phyloP scores from a whole-genome alignment of 345 rosid species.

The Streptanthus diversifolius region DNA sequence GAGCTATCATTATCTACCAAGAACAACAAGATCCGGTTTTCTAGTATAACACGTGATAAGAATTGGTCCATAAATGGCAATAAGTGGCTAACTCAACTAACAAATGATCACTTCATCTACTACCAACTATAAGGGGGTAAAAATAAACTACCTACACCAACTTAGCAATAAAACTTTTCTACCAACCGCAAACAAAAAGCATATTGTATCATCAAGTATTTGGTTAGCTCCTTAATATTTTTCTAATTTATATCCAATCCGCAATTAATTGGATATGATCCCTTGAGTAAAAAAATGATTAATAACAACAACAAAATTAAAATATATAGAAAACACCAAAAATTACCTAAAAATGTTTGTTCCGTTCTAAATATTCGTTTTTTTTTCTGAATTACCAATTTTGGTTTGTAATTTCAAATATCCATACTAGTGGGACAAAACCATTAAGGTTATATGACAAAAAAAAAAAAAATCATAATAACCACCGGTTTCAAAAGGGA shows the following conservation, averaged over 20 bases:
- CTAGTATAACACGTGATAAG: constrained; percentile 23
- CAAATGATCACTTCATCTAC: constrained; percentile 21
- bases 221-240: too few species aligned
- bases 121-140: constrained; percentile 2
- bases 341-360: neutral
- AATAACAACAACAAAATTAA: too few species aligned
- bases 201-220: neutral
- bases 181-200: neutral
- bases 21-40: constrained; percentile 29
- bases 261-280: too few species aligned
- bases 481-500: neutral
- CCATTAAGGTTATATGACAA: neutral
- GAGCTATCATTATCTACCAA: neutral
- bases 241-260: too few species aligned
- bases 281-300: too few species aligned
- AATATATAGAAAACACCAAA: neutral
- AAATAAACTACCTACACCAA: neutral
- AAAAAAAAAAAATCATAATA: neutral
- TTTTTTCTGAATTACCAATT: neutral
- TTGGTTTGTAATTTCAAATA: neutral
- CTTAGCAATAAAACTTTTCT: neutral
- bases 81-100: constrained; percentile 32
- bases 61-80: constrained; percentile 10
- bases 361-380: neutral
- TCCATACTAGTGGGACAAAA: neutral